Conservation (phyloP, 805 yeast genomes). For the Lachancea waltii region DNA sequence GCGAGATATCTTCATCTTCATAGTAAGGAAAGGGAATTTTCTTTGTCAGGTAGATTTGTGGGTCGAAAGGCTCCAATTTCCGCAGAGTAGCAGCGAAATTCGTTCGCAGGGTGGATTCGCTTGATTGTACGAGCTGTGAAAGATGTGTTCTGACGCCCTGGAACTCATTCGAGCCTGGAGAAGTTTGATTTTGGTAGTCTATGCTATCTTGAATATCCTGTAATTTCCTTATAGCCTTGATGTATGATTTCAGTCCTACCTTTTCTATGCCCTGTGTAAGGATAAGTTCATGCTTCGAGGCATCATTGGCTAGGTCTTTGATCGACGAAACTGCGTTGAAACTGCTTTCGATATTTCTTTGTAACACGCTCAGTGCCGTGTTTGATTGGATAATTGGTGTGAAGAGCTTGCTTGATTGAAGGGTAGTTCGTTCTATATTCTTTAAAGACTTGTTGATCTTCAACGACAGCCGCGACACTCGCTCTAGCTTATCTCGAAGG, state of each 20-base stretch:
- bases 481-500: slow-evolving; percentile 62
- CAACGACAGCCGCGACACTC: slow-evolving; percentile 49
- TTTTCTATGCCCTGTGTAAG: slow-evolving; percentile 31
- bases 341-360: slow-evolving; percentile 51
- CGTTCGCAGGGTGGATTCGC: slow-evolving; percentile 48
- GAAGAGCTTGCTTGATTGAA: slow-evolving; percentile 40
- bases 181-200: slow-evolving; percentile 22
- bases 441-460: slow-evolving; percentile 50
- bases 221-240: slow-evolving; percentile 39
- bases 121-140: slow-evolving; percentile 46
- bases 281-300: slow-evolving; percentile 36
- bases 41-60: slow-evolving; percentile 36
- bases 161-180: slow-evolving; percentile 39
- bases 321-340: slow-evolving; percentile 41
- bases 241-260: slow-evolving; percentile 32
- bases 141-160: slow-evolving; percentile 62
- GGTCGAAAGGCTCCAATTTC: slow-evolving; percentile 40
- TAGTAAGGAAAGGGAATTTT: slow-evolving; percentile 38
- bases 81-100: slow-evolving; percentile 43
- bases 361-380: slow-evolving; percentile 47
- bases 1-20: slow-evolving; percentile 33
- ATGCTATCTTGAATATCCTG: slow-evolving; percentile 42
- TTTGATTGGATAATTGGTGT: slow-evolving; percentile 66
- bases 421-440: slow-evolving; percentile 35
- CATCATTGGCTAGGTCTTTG: slow-evolving; percentile 44